phyloP scores from a whole-genome alignment of 169 alveolate species.

The Plasmodium blacklocki region DNA sequence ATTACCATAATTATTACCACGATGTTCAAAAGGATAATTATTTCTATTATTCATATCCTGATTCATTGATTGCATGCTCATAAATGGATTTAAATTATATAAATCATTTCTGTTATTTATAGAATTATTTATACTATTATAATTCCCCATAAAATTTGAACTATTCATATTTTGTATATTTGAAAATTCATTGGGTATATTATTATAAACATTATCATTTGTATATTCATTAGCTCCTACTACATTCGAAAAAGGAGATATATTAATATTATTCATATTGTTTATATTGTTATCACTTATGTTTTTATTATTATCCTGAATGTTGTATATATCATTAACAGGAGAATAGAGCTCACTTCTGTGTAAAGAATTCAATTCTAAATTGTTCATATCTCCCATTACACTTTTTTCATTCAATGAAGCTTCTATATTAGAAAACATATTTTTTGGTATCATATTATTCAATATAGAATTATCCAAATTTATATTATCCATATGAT shows the following conservation, averaged over 20 bases:
- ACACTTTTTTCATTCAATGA: conserved; percentile 48
- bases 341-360: conserved; percentile 17
- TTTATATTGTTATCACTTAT: conserved; percentile 7
- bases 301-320: conserved; percentile 3
- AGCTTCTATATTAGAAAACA: conserved; percentile 49
- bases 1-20: conserved; percentile 37
- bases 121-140: conserved; percentile 24
- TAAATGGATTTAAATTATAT: conserved; percentile 62
- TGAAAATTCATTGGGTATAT: background rate
- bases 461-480: conserved; percentile 54
- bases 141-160: conserved; percentile 27
- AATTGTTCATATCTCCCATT: conserved; percentile 40
- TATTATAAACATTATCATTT: conserved; percentile 5
- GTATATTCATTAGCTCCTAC: background rate
- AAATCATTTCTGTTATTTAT: conserved; percentile 51
- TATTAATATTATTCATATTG: conserved; percentile 15
- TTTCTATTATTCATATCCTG: conserved; percentile 3
- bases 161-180: background rate
- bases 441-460: conserved; percentile 73
- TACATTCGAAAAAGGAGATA: background rate
- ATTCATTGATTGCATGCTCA: conserved; percentile 66
- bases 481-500: conserved; percentile 69
- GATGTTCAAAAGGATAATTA: conserved; percentile 14
- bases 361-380: conserved; percentile 40
- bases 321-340: conserved; percentile 15